Percentiles rank a stretch among this genome's conserved stretches.
phyloP scores from a whole-genome alignment of 176 grass and related monocot species.

The Thalia dealbata region DNA sequence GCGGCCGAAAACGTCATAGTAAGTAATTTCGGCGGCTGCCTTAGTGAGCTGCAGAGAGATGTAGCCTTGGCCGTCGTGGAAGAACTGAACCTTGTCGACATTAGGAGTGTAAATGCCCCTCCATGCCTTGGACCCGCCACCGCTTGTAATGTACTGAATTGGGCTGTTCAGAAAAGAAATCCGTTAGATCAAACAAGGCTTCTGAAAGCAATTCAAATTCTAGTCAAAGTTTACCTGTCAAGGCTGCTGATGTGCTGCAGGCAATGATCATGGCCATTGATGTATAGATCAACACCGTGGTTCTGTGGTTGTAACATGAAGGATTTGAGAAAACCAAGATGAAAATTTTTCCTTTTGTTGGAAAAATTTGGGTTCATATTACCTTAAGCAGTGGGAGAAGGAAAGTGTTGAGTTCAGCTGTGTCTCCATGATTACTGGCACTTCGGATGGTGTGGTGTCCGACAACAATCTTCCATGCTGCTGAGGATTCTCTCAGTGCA shows the following conservation, averaged over 20 bases:
- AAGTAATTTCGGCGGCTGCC: not conserved
- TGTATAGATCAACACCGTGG: not conserved
- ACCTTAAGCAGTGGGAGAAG: slow-evolving; percentile 14
- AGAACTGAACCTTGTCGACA: not conserved
- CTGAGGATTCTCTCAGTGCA: slow-evolving; percentile 8
- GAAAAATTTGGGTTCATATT: not conserved
- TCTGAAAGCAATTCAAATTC: not conserved
- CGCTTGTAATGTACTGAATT: not conserved
- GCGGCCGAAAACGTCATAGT: not conserved
- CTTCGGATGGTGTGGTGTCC: slow-evolving; percentile 15
- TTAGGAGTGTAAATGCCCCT: not conserved
- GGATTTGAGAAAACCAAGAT: not conserved
- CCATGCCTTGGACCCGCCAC: slow-evolving; percentile 2
- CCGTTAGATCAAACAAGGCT: not conserved
- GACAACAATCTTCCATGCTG: slow-evolving; percentile 17
- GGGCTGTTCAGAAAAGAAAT: not conserved
- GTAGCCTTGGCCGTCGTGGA: slow-evolving; percentile 3
- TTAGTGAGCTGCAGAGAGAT: slow-evolving; percentile 1
- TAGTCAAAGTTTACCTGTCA: not conserved
- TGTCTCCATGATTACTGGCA: slow-evolving; percentile 14
- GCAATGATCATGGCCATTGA: slow-evolving; percentile 7
- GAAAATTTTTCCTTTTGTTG: not conserved
- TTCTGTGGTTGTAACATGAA: not conserved
- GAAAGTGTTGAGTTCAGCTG: not conserved
- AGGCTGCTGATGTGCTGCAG: slow-evolving; percentile 12